Evolutionary conservation across 139 green algal genomes (phyloP), one percentile per base, ranked within the genome.

Genomic region (Micromonas commoda): DNA sequence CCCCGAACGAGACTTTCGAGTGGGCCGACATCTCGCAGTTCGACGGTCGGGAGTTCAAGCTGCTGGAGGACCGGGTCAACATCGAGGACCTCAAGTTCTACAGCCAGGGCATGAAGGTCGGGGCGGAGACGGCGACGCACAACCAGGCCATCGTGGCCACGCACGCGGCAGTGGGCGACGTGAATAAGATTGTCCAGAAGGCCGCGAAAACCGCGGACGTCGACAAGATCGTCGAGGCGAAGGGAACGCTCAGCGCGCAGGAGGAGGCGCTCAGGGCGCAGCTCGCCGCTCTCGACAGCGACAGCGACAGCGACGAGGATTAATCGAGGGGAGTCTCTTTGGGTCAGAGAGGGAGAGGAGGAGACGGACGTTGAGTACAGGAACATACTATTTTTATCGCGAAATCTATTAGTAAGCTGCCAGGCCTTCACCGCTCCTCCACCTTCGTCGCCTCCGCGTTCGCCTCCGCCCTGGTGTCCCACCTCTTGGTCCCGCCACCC

Each of bases 1-100:
- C 75, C 5, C 21, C 29, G 32, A 77, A 78, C 3, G 75, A 80
- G 32, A 77, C 51, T 16, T 76, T 73, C 39, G 78, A 82, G 78
- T 77, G 78, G 64, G 63, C 29, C 32, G 28, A 80, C 16, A 71
- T 80, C 20, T 52, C 19, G 26, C 24, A 45, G 21, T 61, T 71
- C 1, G 3, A 33, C 51, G 52, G 34, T 19, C 9, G 19, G 13
- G 68, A 75, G 68, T 75, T 75, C 53, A 60, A 75, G 38, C 31
- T 75, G 9, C 23, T 53, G 20, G 68, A 75, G 1, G 68, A 26
- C 0, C 31, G 21, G 34, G 68, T 75, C 20, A 37, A 60, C 26
- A 75, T 75, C 4, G 53, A 32, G n/a, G 61, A 68, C 26, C 5
- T 68, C 9, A 68, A 32, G n/a, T 29, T 29, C 5, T 68, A 16